Evolutionary conservation across 2,329 filamentous ascomycete species (phyloP), one percentile per base, ranked within the genome.

Genomic region (Sporothrix globosa): DNA sequence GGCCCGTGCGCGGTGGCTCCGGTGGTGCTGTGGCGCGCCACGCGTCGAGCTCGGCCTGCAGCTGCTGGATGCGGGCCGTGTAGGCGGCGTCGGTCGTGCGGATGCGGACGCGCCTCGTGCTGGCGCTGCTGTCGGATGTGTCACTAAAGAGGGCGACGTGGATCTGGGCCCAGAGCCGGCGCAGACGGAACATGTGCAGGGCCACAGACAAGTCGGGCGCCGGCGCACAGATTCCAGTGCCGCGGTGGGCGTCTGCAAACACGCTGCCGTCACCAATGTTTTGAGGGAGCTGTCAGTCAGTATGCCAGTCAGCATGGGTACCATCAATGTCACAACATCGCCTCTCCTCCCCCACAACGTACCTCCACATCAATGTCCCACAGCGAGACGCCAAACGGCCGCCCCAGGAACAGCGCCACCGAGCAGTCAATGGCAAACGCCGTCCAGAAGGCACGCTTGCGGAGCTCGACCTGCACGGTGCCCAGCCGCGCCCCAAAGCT

Each of bases 351-450:
- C n/a, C n/a, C n/a, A n/a, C 9, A 19, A 58, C 14, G 9, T 24
- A 61, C 58, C 58, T 44, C 39, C 14, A 61, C 58, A 24, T 61
- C 58, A 21, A 61, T 61, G 3, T 61, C 9, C 58, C 39, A 46
- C 2, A 61, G 39, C 10, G 39, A 44, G 7, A 61, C 9, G 3
- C 58, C 58, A 3, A 61, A 13, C 6, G 58, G 58, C 3, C 58
- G 58, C 11, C 58, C 58, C 11, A 61, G 58, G 7, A 61, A 61
- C 58, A 61, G 44, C 34, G 58, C 58, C 7, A 61, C 58, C 3
- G 58, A 61, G n/a, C 58, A 61, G 39, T 61, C 58, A 46, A 61
- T 61, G 10, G 58, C 58, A 61, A 61, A 61, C 1, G 58, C 58
- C 4, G 58, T 61, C 58, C 58, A 61, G 9, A 61, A 61, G 2